Percentiles rank a stretch among this genome's conserved stretches.
These are phyloP conservation scores for Colletotrichum gloeosporioides DNA, from an alignment of 2,329 filamentous ascomycete genomes.

Conservation along the genomic window DNA sequence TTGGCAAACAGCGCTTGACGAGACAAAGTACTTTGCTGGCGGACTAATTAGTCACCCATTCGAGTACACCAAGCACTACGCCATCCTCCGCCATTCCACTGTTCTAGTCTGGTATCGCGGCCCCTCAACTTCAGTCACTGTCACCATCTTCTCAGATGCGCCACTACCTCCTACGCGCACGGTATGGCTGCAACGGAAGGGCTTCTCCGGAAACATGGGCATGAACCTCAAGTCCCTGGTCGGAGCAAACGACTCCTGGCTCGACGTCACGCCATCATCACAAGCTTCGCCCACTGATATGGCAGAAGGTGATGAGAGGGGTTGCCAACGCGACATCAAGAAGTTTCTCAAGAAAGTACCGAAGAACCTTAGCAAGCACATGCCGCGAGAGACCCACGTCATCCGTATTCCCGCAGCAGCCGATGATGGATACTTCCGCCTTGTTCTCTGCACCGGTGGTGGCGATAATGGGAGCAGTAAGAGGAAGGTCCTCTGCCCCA, in stretches of 20 bases:
- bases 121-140: slow-evolving; percentile 64
- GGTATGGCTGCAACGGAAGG: slow-evolving; percentile 72
- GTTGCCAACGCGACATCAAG: slow-evolving; percentile 70
- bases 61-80: slow-evolving; percentile 70
- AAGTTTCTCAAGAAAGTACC: slow-evolving; percentile 65
- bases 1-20: slow-evolving; percentile 57
- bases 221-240: slow-evolving; percentile 70
- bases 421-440: slow-evolving; percentile 71
- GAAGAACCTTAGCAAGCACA: slow-evolving; percentile 50
- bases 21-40: slow-evolving; percentile 69
- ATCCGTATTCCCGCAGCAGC: slow-evolving; percentile 68
- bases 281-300: slow-evolving; percentile 54
- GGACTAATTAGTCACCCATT: slow-evolving; percentile 68
- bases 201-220: slow-evolving; percentile 71
- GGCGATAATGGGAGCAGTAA: slow-evolving; percentile 31
- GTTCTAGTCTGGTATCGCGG: slow-evolving; percentile 72
- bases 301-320: slow-evolving; percentile 63
- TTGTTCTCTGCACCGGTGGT: slow-evolving; percentile 61
- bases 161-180: slow-evolving; percentile 62
- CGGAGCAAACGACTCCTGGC: slow-evolving; percentile 64
- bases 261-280: slow-evolving; percentile 69
- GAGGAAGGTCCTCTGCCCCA: slow-evolving; percentile 66
- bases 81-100: slow-evolving; percentile 69
- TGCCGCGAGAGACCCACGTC: slow-evolving; percentile 66
- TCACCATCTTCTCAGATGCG: slow-evolving; percentile 68